A percentile compares a stretch with the other conserved stretches of the same genome.
phyloP scores from a whole-genome alignment of 768 basidiomycete genomes.

The Daedaleopsis sinensis region DNA sequence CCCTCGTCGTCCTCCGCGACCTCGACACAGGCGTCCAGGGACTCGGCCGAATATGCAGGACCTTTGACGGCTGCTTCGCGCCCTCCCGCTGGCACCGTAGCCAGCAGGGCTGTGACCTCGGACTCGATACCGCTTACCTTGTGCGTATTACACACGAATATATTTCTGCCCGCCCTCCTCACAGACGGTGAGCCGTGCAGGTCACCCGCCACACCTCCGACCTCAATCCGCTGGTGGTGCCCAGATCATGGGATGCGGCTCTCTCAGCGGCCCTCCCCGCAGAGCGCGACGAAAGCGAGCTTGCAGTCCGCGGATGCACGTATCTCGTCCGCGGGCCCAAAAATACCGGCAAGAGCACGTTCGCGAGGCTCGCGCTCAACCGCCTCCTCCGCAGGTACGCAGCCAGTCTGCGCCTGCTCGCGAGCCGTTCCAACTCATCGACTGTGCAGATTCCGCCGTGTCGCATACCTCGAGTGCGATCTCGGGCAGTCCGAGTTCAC shows the following conservation, averaged over 20 bases:
- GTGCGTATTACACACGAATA: conserved; percentile 37
- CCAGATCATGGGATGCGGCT: conserved; percentile 39
- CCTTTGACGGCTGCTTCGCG: conserved; percentile 65
- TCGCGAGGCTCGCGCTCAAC: conserved; percentile 76
- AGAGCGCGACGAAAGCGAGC: conserved; percentile 5
- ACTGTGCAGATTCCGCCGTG: conserved; percentile 62
- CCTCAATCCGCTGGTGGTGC: conserved; percentile 37
- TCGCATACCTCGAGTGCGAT: conserved; percentile 93
- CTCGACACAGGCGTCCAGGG: conserved; percentile 65
- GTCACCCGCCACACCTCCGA: conserved; percentile 32
- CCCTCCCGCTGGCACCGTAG: conserved; percentile 48
- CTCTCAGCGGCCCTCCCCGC: conserved; percentile 18
- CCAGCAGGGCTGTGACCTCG: conserved; percentile 40
- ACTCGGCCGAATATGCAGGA: conserved; percentile 61
- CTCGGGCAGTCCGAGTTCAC: conserved; percentile 94
- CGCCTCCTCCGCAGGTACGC: conserved; percentile 59
- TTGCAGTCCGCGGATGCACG: conserved; percentile 16
- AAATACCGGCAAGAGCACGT: conserved; percentile 89
- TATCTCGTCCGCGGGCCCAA: conserved; percentile 86
- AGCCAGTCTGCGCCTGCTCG: neutral
- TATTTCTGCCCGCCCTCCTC: neutral
- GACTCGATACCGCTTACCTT: conserved; percentile 51
- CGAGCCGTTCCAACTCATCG: conserved; percentile 4
- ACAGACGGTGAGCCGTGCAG: conserved; percentile 31
- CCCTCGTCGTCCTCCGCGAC: conserved; percentile 60